phyloP scores from a whole-genome alignment of 208 protist genomes.

The Wallacemonas sp. region DNA sequence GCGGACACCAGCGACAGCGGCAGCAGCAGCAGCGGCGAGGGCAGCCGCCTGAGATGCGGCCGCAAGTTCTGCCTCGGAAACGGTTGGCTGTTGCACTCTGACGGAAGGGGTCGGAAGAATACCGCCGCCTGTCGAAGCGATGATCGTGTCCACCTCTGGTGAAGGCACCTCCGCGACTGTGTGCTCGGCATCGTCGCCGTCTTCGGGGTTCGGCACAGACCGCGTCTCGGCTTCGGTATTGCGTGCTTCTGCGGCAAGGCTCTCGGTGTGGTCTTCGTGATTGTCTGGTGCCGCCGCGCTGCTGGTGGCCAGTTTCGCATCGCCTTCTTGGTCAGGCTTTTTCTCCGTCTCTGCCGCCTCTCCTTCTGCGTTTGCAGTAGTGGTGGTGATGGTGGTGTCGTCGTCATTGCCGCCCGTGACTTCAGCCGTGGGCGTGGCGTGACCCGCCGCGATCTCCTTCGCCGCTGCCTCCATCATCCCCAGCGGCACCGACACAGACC shows the following conservation, averaged over 20 bases:
- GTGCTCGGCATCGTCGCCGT: not conserved
- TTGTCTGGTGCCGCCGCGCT: no score
- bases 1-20: not conserved
- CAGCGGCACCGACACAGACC: slow-evolving; percentile 16
- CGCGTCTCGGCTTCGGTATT: not conserved
- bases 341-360: no score
- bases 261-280: no score
- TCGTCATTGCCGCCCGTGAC: no score
- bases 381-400: not conserved
- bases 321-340: no score
- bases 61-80: not conserved
- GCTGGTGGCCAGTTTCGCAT: no score
- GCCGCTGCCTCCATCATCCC: slow-evolving; percentile 4
- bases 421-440: not conserved
- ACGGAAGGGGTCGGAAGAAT: slow-evolving; percentile 1
- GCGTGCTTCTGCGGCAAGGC: no score
- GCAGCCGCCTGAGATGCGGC: not conserved
- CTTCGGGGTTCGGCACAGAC: not conserved
- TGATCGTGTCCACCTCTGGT: not conserved
- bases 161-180: not conserved
- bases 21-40: slow-evolving; percentile 1
- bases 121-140: no score
- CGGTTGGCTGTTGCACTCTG: slow-evolving; percentile 5
- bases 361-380: no score
- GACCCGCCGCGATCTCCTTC: not conserved